Evolutionary conservation across 345 rosid genomes (phyloP).

Genomic region (Carallia pectinifolia): DNA sequence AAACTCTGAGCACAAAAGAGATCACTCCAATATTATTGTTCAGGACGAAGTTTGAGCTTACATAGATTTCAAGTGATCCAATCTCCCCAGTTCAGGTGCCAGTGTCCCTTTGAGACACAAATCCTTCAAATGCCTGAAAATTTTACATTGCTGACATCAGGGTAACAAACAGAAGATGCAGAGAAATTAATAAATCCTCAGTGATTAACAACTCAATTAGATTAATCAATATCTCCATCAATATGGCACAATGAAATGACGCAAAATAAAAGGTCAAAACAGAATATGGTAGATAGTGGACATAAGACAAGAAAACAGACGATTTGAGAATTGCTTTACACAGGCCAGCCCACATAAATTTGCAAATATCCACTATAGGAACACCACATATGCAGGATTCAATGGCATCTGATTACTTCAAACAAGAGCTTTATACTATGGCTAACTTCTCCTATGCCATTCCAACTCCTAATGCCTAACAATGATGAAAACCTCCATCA

Average conservation of each 20-base stretch:
- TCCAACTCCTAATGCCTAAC: too few relatives aligned
- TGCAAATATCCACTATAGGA: background rate
- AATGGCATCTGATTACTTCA: background rate
- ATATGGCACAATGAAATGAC: background rate
- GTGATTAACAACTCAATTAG: background rate
- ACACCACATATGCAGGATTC: background rate
- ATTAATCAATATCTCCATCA: background rate
- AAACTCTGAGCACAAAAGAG: background rate
- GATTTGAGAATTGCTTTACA: background rate
- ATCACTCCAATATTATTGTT: background rate
- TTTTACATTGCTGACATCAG: conserved; percentile 18
- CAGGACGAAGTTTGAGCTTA: conserved; percentile 31
- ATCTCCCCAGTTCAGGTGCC: conserved; percentile 64
- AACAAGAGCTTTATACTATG: too few relatives aligned
- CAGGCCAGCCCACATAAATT: background rate
- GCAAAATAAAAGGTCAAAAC: too few relatives aligned
- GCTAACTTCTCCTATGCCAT: too few relatives aligned
- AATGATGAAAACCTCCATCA: too few relatives aligned
- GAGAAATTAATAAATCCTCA: background rate
- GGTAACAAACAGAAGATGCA: background rate
- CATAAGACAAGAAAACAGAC: background rate
- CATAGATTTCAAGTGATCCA: conserved; percentile 66
- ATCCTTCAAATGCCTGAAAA: conserved; percentile 62
- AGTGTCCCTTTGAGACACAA: conserved; percentile 72
- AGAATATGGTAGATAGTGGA: background rate